Percentiles rank a stretch among this genome's conserved stretches.
These are phyloP conservation scores for Chaetomiaceae sp. DNA, from an alignment of 2,329 filamentous ascomycete species.

Conservation along the genomic window DNA sequence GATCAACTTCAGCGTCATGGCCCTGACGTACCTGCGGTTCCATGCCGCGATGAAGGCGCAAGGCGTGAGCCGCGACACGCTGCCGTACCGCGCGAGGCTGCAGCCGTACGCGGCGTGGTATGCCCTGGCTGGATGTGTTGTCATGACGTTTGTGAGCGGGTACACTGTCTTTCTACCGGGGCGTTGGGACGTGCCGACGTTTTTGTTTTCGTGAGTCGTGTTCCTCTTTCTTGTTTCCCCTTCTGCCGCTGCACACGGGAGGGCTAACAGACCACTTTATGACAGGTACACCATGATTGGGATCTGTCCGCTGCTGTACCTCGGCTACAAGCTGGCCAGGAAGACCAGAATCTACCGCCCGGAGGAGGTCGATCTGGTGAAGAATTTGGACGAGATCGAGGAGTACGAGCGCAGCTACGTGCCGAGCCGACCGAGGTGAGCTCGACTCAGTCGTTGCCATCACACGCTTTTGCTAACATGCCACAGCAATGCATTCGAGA, in stretches of 20 bases:
- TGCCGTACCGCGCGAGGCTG: slow-evolving; percentile 45
- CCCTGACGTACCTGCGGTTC: slow-evolving; percentile 40
- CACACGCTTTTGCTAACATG: background rate
- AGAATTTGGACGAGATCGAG: slow-evolving; percentile 54
- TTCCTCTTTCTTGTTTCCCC: no score
- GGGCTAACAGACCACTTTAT: no score
- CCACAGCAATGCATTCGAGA: slow-evolving; percentile 20
- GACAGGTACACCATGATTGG: slow-evolving; percentile 29
- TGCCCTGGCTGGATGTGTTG: slow-evolving; percentile 38
- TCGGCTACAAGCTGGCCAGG: slow-evolving; percentile 61
- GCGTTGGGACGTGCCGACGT: slow-evolving; percentile 27
- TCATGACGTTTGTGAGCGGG: slow-evolving; percentile 53
- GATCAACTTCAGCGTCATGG: slow-evolving; percentile 42
- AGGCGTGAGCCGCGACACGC: slow-evolving; percentile 32
- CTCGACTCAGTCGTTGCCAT: background rate
- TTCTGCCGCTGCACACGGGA: no score
- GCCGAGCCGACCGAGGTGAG: slow-evolving; percentile 20
- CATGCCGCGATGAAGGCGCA: slow-evolving; percentile 49
- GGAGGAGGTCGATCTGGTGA: slow-evolving; percentile 54
- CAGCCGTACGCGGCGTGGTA: slow-evolving; percentile 49
- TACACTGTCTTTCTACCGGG: slow-evolving; percentile 40
- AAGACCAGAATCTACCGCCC: slow-evolving; percentile 51
- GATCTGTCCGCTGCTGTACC: slow-evolving; percentile 42
- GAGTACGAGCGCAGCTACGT: slow-evolving; percentile 35
- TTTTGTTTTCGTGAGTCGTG: slow-evolving; percentile 31